A percentile compares a stretch with the other conserved stretches of the same genome.
Conservation (phyloP, 805 yeast species). For the Metschnikowia borealis region DNA sequence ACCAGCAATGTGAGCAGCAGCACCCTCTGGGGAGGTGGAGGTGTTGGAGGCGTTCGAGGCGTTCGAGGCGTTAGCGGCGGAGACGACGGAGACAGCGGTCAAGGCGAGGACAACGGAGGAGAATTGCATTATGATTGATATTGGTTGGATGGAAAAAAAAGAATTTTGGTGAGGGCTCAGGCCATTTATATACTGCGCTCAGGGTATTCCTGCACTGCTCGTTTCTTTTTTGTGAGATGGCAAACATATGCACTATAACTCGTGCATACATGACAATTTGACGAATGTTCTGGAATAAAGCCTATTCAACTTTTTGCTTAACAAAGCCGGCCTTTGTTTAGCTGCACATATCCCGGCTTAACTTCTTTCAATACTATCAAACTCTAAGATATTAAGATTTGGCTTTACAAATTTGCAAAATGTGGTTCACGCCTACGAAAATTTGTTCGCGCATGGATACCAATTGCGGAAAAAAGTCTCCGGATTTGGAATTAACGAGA, state of each 20-base stretch:
- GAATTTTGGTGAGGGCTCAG: background rate
- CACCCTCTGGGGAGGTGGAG: conserved; percentile 26
- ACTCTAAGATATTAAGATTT: background rate
- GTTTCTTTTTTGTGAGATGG: conserved; percentile 5
- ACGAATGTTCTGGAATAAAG: background rate
- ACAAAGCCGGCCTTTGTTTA: background rate
- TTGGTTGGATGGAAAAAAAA: background rate
- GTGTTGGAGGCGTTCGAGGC: conserved; percentile 10
- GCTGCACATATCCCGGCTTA: background rate
- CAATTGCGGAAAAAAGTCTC: conserved; percentile 1
- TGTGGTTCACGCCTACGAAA: conserved; percentile 1
- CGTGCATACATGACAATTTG: background rate
- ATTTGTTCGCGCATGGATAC: background rate
- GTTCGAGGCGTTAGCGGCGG: conserved; percentile 31
- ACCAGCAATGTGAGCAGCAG: conserved; percentile 32
- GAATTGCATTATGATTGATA: conserved; percentile 34
- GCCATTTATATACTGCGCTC: conserved; percentile 9
- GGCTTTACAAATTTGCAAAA: background rate
- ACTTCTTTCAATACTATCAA: too few relatives aligned
- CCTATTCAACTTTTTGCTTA: background rate
- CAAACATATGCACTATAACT: background rate
- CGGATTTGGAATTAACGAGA: conserved; percentile 1
- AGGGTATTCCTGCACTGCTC: conserved; percentile 8
- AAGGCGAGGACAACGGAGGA: conserved; percentile 34
- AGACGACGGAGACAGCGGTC: conserved; percentile 35